Base-by-base conservation (phyloP, 257 asterid genomes). In the Datura wrightii region DNA sequence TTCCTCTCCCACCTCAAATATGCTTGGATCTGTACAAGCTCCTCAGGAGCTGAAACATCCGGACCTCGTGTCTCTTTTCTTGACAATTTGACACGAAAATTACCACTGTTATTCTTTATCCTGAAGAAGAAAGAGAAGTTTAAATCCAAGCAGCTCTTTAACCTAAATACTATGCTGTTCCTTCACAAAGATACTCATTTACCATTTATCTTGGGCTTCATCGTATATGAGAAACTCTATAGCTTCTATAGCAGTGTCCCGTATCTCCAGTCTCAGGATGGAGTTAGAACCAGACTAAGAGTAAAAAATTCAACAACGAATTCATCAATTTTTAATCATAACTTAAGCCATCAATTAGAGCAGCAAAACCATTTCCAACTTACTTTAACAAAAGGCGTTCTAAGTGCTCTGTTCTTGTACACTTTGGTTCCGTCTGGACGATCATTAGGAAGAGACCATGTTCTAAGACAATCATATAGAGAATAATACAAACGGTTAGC, bases 1-100 rank as follows among this genome's bases (percentile, higher is more conserved):
- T 93, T 92, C 86, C 95, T 92, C 92, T 95, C 99, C 99, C 99
- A 95, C 91, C 98, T 92, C 90, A 97, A 84, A 84, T 97, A 97
- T 76, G 99, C 93, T 86, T 95, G 99, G 87, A 94, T 65, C 92
- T 94, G 97, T 56, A 97, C 99, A 91, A 97, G 99, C 88, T 97
- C 99, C 90, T 95, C 99, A 34, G 99, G 98, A 78, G 94, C 92
- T 3, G 97, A 94, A 88, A 87, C 88, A 83, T 90, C 84, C 83
- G 63, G 48, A 1, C 62, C 76, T 65, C 81, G 84, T 82, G 86
- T 82, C 59, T 89, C 92, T 86, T 89, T 37, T 85, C 83, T 82
- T 10, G 98, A 93, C 79, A 97, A 85, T 53, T 89, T 84, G 86
- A 97, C 89, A 76, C 66, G 84, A 89, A 97, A 94, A 86, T 97